Base-by-base conservation (phyloP, 2,329 filamentous ascomycete genomes). In the Fusarium liriodendri region DNA sequence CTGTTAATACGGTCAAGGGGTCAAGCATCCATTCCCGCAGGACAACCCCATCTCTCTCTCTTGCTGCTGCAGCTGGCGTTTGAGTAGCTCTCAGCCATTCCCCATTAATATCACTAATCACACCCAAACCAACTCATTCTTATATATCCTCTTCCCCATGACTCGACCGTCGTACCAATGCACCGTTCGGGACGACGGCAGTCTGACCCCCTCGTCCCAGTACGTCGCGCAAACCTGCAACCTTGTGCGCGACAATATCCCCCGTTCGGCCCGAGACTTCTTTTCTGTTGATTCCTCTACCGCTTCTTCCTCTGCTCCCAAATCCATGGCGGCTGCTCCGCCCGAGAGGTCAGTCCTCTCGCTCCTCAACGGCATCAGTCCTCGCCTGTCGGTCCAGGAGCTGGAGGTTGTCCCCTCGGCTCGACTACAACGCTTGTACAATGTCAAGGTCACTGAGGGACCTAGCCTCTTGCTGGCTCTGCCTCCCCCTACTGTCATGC, bases 371-470 rank as follows among this genome's bases (percentile, higher is more conserved):
- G 62, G 72, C 42, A 72, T 76, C 64, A 76, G 64, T 20, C 78
- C 78, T 55, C 67, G 72, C 29, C 68, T 78, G n/a, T 66, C 77
- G 6, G 65, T 79, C 27, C 72, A 76, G 37, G 71, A 73, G 61
- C 64, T 81, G 25, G 72, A 80, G 47, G 57, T 77, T 18, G 73
- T 85, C 29, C 81, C 81, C 29, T 83, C 83, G 4, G 76, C 79
- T 60, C 79, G 83, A 13, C 81, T 83, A 10, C 83, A 86, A 66
- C 82, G 83, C 63, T 79, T 83, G 60, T 88, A 86, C 77, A 80
- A 82, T 70, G 80, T 87, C 62, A 80, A 79, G 37, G 78, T 85
- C 50, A 84, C 83, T n/a, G 82, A 86, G 62, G 83, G 82, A 9
- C 81, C 82, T 18, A 79, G 74, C 11, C 75, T 89, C 27, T 69